These are phyloP conservation scores for Penicillium rolfsii DNA, from an alignment of 2,329 filamentous ascomycete genomes.

Conservation along the genomic window DNA sequence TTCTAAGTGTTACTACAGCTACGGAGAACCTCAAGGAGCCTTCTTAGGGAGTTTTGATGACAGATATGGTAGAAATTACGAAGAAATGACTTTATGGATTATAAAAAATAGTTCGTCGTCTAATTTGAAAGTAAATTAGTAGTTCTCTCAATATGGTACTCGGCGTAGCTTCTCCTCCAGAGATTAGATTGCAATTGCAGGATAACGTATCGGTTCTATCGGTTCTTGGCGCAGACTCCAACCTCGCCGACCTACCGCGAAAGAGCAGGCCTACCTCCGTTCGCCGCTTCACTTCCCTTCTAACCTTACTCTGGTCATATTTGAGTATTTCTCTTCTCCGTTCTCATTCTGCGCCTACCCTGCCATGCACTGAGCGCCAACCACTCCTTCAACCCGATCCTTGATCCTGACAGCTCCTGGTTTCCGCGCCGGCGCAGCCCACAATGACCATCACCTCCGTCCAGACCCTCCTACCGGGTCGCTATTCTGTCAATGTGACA, in stretches of 20 bases:
- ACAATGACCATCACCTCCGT: slow-evolving; percentile 51
- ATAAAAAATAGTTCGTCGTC: too few species aligned
- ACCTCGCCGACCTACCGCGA: slow-evolving; percentile 16
- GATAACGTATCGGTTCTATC: slow-evolving; percentile 10
- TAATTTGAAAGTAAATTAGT: neutral
- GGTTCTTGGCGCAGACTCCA: slow-evolving; percentile 19
- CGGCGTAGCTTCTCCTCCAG: neutral
- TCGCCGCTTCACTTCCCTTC: slow-evolving; percentile 6
- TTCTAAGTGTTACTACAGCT: slow-evolving; percentile 54
- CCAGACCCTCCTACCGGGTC: slow-evolving; percentile 42
- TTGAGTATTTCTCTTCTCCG: neutral
- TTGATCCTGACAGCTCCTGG: slow-evolving; percentile 24
- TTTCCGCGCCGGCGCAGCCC: slow-evolving; percentile 29
- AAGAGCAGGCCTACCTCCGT: neutral
- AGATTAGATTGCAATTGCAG: neutral
- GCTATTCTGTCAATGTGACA: slow-evolving; percentile 45
- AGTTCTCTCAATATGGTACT: neutral
- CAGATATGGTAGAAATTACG: slow-evolving; percentile 8
- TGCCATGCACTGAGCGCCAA: slow-evolving; percentile 24
- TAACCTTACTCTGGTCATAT: neutral
- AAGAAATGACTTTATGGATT: slow-evolving; percentile 13
- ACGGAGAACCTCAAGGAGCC: slow-evolving; percentile 84
- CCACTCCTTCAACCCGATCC: slow-evolving; percentile 14
- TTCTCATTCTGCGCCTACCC: neutral
- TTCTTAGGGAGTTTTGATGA: slow-evolving; percentile 37